Evolutionary conservation across 169 alveolate genomes (phyloP), one percentile per base, ranked within the genome.

Genomic region (Haemoproteus tartakovskyi): DNA sequence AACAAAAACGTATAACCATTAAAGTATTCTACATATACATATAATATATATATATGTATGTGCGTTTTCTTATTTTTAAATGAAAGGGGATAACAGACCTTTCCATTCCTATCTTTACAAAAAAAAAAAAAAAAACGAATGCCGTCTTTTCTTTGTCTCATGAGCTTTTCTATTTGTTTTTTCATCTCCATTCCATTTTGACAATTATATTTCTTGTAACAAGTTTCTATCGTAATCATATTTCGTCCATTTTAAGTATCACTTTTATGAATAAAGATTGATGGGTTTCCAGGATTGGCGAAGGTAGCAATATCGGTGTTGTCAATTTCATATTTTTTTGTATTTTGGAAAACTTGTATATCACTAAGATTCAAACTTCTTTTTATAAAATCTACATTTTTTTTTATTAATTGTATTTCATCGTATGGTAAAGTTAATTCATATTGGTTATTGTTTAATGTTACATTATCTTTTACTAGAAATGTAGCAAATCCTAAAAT

Each of bases 401-500:
- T 59, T 18, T 74, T 74, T 26, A 74, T 74, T 12, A 74, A 26
- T 45, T 74, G 84, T 41, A 74, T 74, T 74, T 74, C 84, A 47
- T 88, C 90, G 57, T 80, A 89, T 16, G 93, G 93, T 18, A 85
- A 64, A 4, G 60, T 51, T 0, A 89, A 57, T 22, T 87, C 92
- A 64, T 89, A 85, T 30, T 92, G 92, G 18, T 79, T 85, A 24
- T 93, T 91, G 46, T 79, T 64, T 40, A 79, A 74, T 45, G 89
- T 81, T 4, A 87, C 94, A 61, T 92, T 94, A 19, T 84, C 88
- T 81, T 87, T 82, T 46, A 89, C 89, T 19, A 90, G 87, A 78
- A 84, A 90, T 9, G 96, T 86, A 1, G 96, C 96, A 47, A 92
- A 93, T n/a, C 92, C 92, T 74, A 94, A 46, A 19, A 94, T 90